These are phyloP conservation scores for Rubroshorea leprosula DNA, from an alignment of 345 rosid species.

Conservation along the genomic window DNA sequence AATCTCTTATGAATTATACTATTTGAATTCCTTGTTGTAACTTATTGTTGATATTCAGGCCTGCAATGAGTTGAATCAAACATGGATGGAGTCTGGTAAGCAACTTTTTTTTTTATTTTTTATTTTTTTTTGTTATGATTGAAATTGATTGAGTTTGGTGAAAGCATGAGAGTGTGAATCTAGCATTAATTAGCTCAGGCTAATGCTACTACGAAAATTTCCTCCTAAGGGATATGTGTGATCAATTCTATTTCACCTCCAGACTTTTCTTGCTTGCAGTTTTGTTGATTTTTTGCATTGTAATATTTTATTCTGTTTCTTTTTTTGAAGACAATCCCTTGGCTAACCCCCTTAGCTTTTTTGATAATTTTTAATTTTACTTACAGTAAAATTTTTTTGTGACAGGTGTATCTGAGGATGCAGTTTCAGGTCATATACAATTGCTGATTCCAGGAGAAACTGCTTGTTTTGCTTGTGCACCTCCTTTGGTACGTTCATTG, in stretches of 20 bases:
- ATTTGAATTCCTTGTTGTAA: no score
- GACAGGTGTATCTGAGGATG: slow-evolving; percentile 97
- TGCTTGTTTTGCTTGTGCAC: slow-evolving; percentile 99
- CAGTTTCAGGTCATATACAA: slow-evolving; percentile 97
- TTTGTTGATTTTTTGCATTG: slow-evolving; percentile 3
- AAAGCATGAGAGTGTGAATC: slow-evolving; percentile 3
- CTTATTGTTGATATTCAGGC: slow-evolving; percentile 50
- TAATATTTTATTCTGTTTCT: slow-evolving; percentile 3
- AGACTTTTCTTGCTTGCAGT: neutral
- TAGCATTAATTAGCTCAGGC: no score
- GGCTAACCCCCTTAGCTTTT: neutral
- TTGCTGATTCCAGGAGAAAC: slow-evolving; percentile 93
- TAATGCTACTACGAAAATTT: neutral
- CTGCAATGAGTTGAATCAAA: slow-evolving; percentile 84
- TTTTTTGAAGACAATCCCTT: neutral
- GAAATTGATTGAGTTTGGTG: slow-evolving; percentile 5
- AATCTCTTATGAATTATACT: no score
- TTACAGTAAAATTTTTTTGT: neutral
- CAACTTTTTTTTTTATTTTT: slow-evolving; percentile 4
- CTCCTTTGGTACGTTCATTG: slow-evolving; percentile 67
- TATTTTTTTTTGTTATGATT: no score
- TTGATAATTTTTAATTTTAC: neutral
- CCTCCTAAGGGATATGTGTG: slow-evolving; percentile 4
- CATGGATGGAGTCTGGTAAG: slow-evolving; percentile 98
- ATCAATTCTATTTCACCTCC: neutral